phyloP scores from a whole-genome alignment of 164 flowering plant species.

The Kalanchoe fedtschenkoi region DNA sequence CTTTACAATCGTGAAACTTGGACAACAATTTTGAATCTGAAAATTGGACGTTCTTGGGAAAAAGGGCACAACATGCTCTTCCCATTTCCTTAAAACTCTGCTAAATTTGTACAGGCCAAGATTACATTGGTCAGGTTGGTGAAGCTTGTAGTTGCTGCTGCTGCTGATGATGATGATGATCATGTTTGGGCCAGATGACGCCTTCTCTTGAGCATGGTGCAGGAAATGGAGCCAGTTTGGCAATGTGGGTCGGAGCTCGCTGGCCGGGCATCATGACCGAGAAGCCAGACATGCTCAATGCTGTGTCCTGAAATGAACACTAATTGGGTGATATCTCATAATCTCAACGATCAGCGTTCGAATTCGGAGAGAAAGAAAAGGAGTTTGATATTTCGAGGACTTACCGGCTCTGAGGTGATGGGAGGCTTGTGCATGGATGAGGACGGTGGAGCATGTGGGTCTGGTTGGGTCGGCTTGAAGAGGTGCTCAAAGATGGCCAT shows the following conservation, averaged over 20 bases:
- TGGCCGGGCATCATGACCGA: constrained; percentile 92
- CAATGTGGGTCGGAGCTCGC: constrained; percentile 62
- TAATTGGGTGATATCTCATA: not conserved
- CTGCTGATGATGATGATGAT: too few species aligned
- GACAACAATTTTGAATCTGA: too few species aligned
- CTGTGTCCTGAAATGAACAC: constrained; percentile 28
- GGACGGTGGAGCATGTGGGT: constrained; percentile 15
- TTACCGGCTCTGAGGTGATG: constrained; percentile 10
- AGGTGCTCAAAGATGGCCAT: constrained; percentile 24
- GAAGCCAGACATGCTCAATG: constrained; percentile 37
- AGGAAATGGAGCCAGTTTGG: constrained; percentile 60
- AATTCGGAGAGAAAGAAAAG: too few species aligned
- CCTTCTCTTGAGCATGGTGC: constrained; percentile 69
- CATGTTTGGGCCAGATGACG: constrained; percentile 57
- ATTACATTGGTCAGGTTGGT: too few species aligned
- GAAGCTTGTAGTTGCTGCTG: too few species aligned
- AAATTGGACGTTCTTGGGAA: too few species aligned
- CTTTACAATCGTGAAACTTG: too few species aligned
- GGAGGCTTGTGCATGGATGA: constrained; percentile 33
- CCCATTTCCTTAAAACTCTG: constrained; percentile 1
- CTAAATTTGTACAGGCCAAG: constrained; percentile 4
- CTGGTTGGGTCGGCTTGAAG: constrained; percentile 44
- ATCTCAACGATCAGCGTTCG: not conserved
- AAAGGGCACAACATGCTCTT: too few species aligned
- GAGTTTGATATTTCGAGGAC: not conserved